Percentiles rank a stretch among this genome's conserved stretches.
Conservation (phyloP, 352 stramenopile genomes). For the Globisporangium radiosum region DNA sequence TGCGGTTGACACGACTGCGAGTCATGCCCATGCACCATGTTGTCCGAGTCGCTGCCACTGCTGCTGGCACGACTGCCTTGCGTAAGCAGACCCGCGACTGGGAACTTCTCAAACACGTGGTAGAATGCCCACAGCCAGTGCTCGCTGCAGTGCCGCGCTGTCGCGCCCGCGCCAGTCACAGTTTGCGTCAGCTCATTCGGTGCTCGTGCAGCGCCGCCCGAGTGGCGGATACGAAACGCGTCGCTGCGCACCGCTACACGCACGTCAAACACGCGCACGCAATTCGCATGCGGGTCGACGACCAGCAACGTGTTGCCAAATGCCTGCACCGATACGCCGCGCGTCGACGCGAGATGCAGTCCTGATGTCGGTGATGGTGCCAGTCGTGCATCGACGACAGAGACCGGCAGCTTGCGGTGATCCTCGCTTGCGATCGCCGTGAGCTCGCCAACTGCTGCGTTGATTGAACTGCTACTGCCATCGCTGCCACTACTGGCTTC, state of each 20-base stretch:
- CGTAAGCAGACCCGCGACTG: slow-evolving; percentile 19
- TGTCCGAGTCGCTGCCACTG: no score
- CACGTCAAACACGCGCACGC: slow-evolving; percentile 15
- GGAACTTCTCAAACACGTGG: slow-evolving; percentile 55
- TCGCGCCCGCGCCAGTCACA: background rate
- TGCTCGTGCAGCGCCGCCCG: background rate
- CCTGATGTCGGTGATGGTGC: background rate
- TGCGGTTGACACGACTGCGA: background rate
- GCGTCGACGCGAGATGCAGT: slow-evolving; percentile 9
- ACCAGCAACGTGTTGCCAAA: slow-evolving; percentile 27
- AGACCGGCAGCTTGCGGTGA: slow-evolving; percentile 25
- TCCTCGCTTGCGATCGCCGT: slow-evolving; percentile 26
- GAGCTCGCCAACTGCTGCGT: slow-evolving; percentile 9
- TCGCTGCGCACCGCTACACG: slow-evolving; percentile 43
- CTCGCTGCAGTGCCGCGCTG: slow-evolving; percentile 8
- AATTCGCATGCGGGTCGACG: slow-evolving; percentile 12
- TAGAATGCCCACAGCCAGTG: slow-evolving; percentile 29
- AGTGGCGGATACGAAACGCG: slow-evolving; percentile 42
- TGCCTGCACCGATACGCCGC: slow-evolving; percentile 11
- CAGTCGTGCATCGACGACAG: background rate
- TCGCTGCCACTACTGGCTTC: background rate
- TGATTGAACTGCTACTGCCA: slow-evolving; percentile 2
- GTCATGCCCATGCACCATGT: background rate
- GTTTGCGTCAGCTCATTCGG: background rate
- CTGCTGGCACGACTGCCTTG: background rate